Base-by-base conservation (phyloP, 208 protist species). In the Leishmania guyanensis region DNA sequence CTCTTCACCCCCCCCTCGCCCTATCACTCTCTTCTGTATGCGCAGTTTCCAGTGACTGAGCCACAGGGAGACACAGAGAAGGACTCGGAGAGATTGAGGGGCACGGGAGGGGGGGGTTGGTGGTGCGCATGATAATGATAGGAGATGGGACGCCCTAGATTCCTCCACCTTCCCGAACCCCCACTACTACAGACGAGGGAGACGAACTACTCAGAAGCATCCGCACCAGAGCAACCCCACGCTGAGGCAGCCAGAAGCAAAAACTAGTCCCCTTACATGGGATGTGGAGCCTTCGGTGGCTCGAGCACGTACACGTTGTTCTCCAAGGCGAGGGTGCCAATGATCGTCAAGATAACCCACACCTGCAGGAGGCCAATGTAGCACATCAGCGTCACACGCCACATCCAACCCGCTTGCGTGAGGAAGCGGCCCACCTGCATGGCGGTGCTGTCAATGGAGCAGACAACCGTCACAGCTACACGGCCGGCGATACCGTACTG, bases 331-430 rank as follows among this genome's bases (percentile, higher is more conserved):
- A 84, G n/a, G 48, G 77, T 84, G 16, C 68, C 75, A 26, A 87
- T 17, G 22, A 87, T 54, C 33, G 84, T 70, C 64, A 87, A 53
- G 33, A 90, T 9, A 50, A 93, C 75, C 88, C 87, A 89, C 43
- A 89, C 58, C 65, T 95, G 91, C 50, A 95, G 77, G 50, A 90
- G 83, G 8, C 78, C 16, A n/a, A 95, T 78, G 72, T 95, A 95
- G 36, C 85, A 46, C 69, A 86, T 82, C 36, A 85, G 48, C 14
- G 69, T n/a, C 43, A 95, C 80, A 16, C 91, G 89, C 54, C 86
- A 77, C 48, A 89, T 36, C 66, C 86, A 83, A 43, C 69, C 64
- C 53, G 82, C n/a, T 17, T 88, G 84, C 6, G 72, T 75, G 22
- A 95, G 82, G 43, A 84, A 16, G 46, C 78, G 77, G n/a, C 80